Base-by-base conservation (phyloP, 1,284 basidiomycete species). In the Xerocomus nothofagi region DNA sequence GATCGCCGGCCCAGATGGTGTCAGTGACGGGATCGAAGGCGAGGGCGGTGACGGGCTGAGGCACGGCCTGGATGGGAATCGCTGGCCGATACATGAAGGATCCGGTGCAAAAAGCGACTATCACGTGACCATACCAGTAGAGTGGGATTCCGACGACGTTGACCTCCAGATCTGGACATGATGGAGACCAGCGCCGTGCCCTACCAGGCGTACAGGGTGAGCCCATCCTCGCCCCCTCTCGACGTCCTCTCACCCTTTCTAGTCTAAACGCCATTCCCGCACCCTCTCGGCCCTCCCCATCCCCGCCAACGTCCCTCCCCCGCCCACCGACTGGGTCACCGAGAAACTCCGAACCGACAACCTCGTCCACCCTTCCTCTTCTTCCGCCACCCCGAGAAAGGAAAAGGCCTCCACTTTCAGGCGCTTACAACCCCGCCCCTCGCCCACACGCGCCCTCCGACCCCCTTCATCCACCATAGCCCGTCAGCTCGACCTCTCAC, bases 21-120 rank as follows among this genome's bases (percentile, higher is more conserved):
- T 98, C 94, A 2, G 91, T 88, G 36, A 89, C 86, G 6, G 92
- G 88, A 71, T 98, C 95, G 66, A 98, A 93, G 4, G 85, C 80
- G 51, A 98, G 76, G 0, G 88, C 79, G 18, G 88, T 86, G 39
- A 88, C 74, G 32, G 82, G 74, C 56, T 80, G 78, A 10, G 73
- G 23, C 23, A 24, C 23, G 4, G 69, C 65, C 2, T 62, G 54
- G 43, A 78, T 74, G 12, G 76, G 67, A 12, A 59, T 50, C 18
- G 68, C 64, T 37, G 65, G 53, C 32, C 68, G 69, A 53, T 78
- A 79, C 45, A 71, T 70, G 57, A 11, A 3, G 33, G 39, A 24
- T 9, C 6, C 18, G 9, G 33, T 15, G 12, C 20, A 18, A 36
- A 18, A 36, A 26, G 31, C 20, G 2, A 2, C 4, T 8, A 12